phyloP scores from a whole-genome alignment of 495 filamentous ascomycete genomes.

The Aspergillus mulundensis region DNA sequence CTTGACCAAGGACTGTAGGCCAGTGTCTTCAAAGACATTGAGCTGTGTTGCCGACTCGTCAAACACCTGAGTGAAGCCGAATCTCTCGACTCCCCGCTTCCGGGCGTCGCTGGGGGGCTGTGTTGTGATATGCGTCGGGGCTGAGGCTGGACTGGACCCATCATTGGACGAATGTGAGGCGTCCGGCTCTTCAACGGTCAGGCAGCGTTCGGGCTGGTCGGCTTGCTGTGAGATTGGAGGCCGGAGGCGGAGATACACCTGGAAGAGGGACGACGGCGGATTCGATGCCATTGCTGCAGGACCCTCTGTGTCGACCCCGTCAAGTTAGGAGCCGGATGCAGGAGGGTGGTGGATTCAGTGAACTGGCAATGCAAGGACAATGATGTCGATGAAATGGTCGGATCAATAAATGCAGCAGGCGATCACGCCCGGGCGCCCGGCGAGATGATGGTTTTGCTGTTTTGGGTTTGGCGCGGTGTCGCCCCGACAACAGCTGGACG shows the following conservation, averaged over 20 bases:
- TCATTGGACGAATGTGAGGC: conserved; percentile 13
- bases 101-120: conserved; percentile 76
- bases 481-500: conserved; percentile 15
- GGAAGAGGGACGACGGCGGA: conserved; percentile 66
- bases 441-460: conserved; percentile 11
- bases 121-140: conserved; percentile 79
- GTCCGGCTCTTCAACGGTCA: conserved; percentile 65
- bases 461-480: conserved; percentile 11
- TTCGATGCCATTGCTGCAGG: conserved; percentile 37
- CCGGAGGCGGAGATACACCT: conserved; percentile 87
- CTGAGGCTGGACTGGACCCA: conserved; percentile 30
- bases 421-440: neutral
- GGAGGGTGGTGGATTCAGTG: neutral
- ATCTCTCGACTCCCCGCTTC: conserved; percentile 84
- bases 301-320: conserved; percentile 1
- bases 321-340: neutral
- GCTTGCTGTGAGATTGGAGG: conserved; percentile 53
- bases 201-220: conserved; percentile 61
- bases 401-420: neutral
- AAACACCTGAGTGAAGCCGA: conserved; percentile 91
- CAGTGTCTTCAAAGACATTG: conserved; percentile 81
- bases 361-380: conserved; percentile 8
- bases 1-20: conserved; percentile 69
- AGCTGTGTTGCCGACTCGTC: conserved; percentile 79
- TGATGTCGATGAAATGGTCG: neutral